phyloP scores from a whole-genome alignment of 2,329 filamentous ascomycete genomes.

The Fusarium sp. region DNA sequence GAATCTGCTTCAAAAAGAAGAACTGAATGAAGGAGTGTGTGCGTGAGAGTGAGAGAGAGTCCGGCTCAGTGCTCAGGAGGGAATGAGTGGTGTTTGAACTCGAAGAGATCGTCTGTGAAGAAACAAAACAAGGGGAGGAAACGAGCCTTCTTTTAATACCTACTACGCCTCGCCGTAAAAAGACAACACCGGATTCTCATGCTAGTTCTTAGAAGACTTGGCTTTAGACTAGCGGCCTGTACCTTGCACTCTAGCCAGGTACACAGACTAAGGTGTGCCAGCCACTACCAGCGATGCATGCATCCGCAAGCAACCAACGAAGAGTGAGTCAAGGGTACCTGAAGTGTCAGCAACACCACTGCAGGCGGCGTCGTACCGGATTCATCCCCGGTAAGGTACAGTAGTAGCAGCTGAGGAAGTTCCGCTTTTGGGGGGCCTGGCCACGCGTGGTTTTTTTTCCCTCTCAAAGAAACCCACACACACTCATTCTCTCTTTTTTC shows the following conservation, averaged over 20 bases:
- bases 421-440: constrained; percentile 22
- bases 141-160: constrained; percentile 39
- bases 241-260: constrained; percentile 31
- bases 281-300: constrained; percentile 26
- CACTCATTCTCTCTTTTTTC: background rate
- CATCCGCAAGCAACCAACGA: constrained; percentile 28
- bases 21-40: constrained; percentile 45
- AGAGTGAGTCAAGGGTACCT: constrained; percentile 20
- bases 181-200: constrained; percentile 31
- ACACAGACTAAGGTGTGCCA: constrained; percentile 27
- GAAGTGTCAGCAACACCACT: constrained; percentile 18
- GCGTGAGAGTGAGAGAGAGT: constrained; percentile 43
- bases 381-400: constrained; percentile 28
- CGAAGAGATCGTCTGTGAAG: constrained; percentile 41
- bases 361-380: constrained; percentile 34
- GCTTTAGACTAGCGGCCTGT: constrained; percentile 35
- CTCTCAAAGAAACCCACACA: constrained; percentile 18
- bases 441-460: constrained; percentile 43
- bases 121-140: constrained; percentile 45
- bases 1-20: constrained; percentile 40
- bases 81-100: constrained; percentile 47
- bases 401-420: constrained; percentile 25
- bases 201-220: constrained; percentile 42
- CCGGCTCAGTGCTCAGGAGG: constrained; percentile 47
- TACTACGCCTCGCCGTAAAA: constrained; percentile 44